Percentiles rank a stretch among this genome's conserved stretches.
phyloP scores from a whole-genome alignment of 2,329 filamentous ascomycete species.

The Monosporascus sp. region DNA sequence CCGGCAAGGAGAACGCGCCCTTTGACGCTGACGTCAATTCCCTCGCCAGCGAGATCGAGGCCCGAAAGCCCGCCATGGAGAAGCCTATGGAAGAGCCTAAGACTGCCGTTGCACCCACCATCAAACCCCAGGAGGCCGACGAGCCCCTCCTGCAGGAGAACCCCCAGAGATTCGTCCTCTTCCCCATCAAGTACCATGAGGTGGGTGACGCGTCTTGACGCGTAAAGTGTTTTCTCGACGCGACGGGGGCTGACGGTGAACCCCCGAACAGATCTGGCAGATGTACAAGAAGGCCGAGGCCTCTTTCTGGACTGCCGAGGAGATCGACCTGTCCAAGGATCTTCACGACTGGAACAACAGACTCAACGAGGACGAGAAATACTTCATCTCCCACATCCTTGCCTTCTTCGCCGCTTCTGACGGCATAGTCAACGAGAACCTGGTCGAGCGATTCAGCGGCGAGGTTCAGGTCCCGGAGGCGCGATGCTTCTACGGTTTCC shows the following conservation, averaged over 20 bases:
- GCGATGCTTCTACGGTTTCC: slow-evolving; percentile 99
- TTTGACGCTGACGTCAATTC: slow-evolving; percentile 46
- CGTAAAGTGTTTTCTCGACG: slow-evolving; percentile 56
- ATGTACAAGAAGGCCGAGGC: slow-evolving; percentile 99
- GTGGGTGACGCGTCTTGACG: slow-evolving; percentile 64
- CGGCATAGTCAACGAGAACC: slow-evolving; percentile 99
- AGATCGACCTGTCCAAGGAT: slow-evolving; percentile 98
- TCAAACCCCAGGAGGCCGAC: slow-evolving; percentile 67
- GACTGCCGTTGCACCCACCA: slow-evolving; percentile 39
- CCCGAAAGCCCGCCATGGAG: slow-evolving; percentile 54
- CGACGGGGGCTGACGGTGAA: slow-evolving; percentile 32
- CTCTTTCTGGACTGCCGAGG: slow-evolving; percentile 99
- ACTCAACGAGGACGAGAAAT: slow-evolving; percentile 93
- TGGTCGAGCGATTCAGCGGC: slow-evolving; percentile 93
- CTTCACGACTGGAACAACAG: slow-evolving; percentile 99
- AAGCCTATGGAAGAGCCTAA: slow-evolving; percentile 35
- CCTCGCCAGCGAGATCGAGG: slow-evolving; percentile 51
- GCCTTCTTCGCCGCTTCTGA: slow-evolving; percentile 99
- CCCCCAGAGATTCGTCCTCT: slow-evolving; percentile 91
- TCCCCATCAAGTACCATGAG: slow-evolving; percentile 99
- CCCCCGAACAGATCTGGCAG: slow-evolving; percentile 78
- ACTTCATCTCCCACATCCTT: slow-evolving; percentile 96
- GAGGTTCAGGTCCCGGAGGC: slow-evolving; percentile 98
- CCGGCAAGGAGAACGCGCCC: slow-evolving; percentile 76
- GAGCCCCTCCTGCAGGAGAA: slow-evolving; percentile 96